Conservation (phyloP, 2,329 filamentous ascomycete genomes). For the Lasiodiplodia citricola region DNA sequence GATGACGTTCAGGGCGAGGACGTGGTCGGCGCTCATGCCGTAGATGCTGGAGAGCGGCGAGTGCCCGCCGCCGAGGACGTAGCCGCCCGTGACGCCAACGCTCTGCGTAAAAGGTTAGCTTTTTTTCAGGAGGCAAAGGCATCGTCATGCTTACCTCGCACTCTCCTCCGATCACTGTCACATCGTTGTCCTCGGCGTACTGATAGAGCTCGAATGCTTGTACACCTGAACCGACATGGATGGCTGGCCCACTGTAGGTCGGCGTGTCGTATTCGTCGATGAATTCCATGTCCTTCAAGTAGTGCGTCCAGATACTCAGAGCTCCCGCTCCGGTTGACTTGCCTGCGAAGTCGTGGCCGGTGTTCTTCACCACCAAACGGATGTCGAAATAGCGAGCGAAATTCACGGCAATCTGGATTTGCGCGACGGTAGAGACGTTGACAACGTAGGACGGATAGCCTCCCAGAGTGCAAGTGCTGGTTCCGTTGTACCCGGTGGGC, state of each 20-base stretch:
- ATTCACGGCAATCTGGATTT: constrained; percentile 32
- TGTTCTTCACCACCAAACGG: constrained; percentile 44
- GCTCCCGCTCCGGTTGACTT: constrained; percentile 40
- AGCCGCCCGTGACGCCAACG: constrained; percentile 41
- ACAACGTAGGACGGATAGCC: constrained; percentile 32
- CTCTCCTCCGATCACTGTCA: constrained; percentile 47
- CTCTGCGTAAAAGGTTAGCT: constrained; percentile 33
- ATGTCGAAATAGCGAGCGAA: constrained; percentile 40
- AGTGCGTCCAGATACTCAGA: constrained; percentile 44
- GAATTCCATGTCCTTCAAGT: constrained; percentile 41
- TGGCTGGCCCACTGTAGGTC: constrained; percentile 33
- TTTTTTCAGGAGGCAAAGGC: neutral
- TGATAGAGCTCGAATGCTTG: constrained; percentile 38
- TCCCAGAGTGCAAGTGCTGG: constrained; percentile 37
- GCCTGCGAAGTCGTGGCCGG: constrained; percentile 44
- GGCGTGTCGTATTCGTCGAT: constrained; percentile 36
- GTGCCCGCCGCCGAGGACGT: constrained; percentile 40
- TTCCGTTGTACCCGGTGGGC: too few relatives aligned
- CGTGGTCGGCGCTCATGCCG: constrained; percentile 41
- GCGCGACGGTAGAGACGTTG: constrained; percentile 40
- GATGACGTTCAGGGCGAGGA: constrained; percentile 40
- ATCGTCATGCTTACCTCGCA: neutral
- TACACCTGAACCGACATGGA: constrained; percentile 37
- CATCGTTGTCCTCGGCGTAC: constrained; percentile 45
- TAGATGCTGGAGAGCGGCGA: constrained; percentile 40